These are phyloP conservation scores for Ceratocystiopsis sp. DNA, from an alignment of 2,329 filamentous ascomycete species.

Conservation along the genomic window DNA sequence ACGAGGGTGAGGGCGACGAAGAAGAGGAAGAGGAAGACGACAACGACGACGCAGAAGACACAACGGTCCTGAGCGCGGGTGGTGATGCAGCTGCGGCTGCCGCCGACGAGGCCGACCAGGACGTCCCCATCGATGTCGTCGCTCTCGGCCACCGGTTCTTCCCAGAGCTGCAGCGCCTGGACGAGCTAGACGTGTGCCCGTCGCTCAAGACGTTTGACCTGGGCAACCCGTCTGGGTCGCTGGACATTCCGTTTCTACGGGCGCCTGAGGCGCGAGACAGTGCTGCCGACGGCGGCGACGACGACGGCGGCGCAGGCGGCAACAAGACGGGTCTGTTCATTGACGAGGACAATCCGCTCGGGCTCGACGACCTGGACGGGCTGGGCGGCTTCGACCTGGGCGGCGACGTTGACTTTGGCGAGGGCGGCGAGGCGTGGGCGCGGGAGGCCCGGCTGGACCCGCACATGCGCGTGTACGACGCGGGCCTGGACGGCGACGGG, in stretches of 20 bases:
- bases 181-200: slow-evolving; percentile 82
- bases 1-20: slow-evolving; percentile 20
- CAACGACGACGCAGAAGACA: not conserved
- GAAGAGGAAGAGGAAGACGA: slow-evolving; percentile 18
- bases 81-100: not conserved
- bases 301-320: slow-evolving; percentile 26
- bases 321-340: slow-evolving; percentile 69
- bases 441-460: slow-evolving; percentile 74
- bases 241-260: slow-evolving; percentile 85
- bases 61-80: not conserved
- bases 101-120: slow-evolving; percentile 21
- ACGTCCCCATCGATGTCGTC: slow-evolving; percentile 63
- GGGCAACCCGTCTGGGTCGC: slow-evolving; percentile 65
- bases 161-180: slow-evolving; percentile 57
- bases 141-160: slow-evolving; percentile 70
- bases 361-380: slow-evolving; percentile 66
- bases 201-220: slow-evolving; percentile 89
- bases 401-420: slow-evolving; percentile 69
- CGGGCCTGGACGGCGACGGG: no score
- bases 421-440: slow-evolving; percentile 92
- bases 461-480: slow-evolving; percentile 64
- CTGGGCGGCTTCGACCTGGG: slow-evolving; percentile 56
- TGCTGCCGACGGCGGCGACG: slow-evolving; percentile 47
- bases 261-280: slow-evolving; percentile 79
- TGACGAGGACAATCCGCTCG: slow-evolving; percentile 69